phyloP scores from a whole-genome alignment of 2,329 filamentous ascomycete species.

The Ophiocordyceps camponoti-rufipedis region DNA sequence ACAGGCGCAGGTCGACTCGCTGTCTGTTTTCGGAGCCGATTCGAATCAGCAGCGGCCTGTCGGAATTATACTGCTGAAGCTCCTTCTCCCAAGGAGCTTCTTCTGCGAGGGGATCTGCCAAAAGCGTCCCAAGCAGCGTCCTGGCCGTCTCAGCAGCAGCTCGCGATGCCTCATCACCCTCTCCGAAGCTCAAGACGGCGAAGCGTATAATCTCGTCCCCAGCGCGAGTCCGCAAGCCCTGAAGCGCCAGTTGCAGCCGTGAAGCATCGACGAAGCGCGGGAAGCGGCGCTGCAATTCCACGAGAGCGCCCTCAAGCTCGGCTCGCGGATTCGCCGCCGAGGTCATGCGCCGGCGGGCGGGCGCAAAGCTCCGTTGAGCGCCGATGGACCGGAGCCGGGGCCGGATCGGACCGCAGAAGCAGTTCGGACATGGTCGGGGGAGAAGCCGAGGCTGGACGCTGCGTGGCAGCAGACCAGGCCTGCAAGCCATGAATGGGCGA shows the following conservation, averaged over 20 bases:
- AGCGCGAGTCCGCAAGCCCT: slow-evolving; percentile 37
- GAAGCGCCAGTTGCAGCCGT: slow-evolving; percentile 51
- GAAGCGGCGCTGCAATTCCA: slow-evolving; percentile 41
- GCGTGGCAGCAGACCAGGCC: neutral
- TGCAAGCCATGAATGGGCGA: neutral
- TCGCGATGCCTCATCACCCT: slow-evolving; percentile 1
- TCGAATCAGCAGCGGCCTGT: slow-evolving; percentile 44
- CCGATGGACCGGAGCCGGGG: neutral
- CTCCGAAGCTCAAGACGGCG: slow-evolving; percentile 33
- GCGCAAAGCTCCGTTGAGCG: neutral
- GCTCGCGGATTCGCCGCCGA: slow-evolving; percentile 14
- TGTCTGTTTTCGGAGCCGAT: slow-evolving; percentile 18
- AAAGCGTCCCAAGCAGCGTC: slow-evolving; percentile 47
- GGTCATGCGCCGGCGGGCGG: neutral
- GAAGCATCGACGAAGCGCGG: slow-evolving; percentile 48
- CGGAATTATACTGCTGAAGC: slow-evolving; percentile 30
- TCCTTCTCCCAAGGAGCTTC: slow-evolving; percentile 49
- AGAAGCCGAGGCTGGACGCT: neutral
- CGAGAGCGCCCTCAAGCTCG: slow-evolving; percentile 40
- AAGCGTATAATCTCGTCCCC: slow-evolving; percentile 40
- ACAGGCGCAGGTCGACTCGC: slow-evolving; percentile 10
- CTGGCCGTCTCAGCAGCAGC: slow-evolving; percentile 32
- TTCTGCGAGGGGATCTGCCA: slow-evolving; percentile 50
- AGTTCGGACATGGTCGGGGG: neutral
- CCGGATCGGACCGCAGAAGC: neutral